Conservation (phyloP, 2,329 filamentous ascomycete genomes). For the Fonsecaea monophora region DNA sequence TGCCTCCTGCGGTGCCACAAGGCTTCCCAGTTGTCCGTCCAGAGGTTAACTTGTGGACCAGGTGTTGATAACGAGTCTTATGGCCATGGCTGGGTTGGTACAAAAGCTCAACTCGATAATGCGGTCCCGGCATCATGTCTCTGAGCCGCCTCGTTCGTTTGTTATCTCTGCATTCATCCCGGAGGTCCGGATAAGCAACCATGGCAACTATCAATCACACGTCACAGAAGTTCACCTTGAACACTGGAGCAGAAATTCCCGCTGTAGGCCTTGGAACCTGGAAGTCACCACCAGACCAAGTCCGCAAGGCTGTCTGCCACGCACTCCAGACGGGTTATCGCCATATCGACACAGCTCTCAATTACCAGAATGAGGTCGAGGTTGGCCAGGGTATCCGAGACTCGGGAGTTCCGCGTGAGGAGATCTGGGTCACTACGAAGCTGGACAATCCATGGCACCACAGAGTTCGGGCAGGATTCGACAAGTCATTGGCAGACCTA, state of each 20-base stretch:
- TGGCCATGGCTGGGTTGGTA: conserved; percentile 3
- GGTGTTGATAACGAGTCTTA: neutral
- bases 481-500: conserved; percentile 65
- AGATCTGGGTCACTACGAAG: conserved; percentile 85
- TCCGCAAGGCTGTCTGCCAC: conserved; percentile 52
- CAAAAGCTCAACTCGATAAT: conserved; percentile 15
- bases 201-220: conserved; percentile 27
- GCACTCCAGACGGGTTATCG: conserved; percentile 60
- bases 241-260: conserved; percentile 43
- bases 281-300: conserved; percentile 37
- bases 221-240: conserved; percentile 39
- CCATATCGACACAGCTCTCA: conserved; percentile 63
- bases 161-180: neutral
- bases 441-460: conserved; percentile 66
- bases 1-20: neutral
- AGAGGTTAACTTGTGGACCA: neutral
- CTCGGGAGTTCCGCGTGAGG: conserved; percentile 75
- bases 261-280: conserved; percentile 44
- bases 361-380: conserved; percentile 74
- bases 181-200: conserved; percentile 5
- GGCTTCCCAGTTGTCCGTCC: neutral
- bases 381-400: conserved; percentile 79
- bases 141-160: neutral
- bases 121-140: conserved; percentile 6
- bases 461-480: conserved; percentile 56